A percentile compares a stretch with the other conserved stretches of the same genome.
Conservation (phyloP, 2,329 filamentous ascomycete genomes). For the Ceratocystis harringtonii region DNA sequence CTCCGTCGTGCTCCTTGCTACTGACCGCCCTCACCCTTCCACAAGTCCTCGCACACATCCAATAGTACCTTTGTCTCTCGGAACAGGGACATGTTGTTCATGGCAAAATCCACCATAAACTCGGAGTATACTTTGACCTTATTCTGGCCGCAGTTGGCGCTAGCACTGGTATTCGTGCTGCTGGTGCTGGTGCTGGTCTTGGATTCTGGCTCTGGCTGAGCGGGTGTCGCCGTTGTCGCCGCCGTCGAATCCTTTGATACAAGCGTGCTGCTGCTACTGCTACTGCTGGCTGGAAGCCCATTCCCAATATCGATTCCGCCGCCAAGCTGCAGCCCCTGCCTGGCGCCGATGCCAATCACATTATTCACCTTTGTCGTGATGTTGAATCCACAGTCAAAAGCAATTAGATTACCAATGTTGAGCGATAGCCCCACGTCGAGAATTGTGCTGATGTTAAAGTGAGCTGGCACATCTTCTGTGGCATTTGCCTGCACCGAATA, state of each 20-base stretch:
- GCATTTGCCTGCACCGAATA: slow-evolving; percentile 5
- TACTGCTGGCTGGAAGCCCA: neutral
- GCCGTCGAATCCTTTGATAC: neutral
- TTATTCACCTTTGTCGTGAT: slow-evolving; percentile 5
- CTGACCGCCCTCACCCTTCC: neutral
- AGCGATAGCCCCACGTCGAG: slow-evolving; percentile 7
- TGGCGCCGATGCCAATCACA: slow-evolving; percentile 2
- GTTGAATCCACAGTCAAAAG: slow-evolving; percentile 3
- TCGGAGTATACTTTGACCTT: slow-evolving; percentile 11
- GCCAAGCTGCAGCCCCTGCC: neutral
- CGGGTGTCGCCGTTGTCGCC: neutral
- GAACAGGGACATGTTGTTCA: slow-evolving; percentile 10
- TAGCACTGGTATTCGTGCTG: neutral
- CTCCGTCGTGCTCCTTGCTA: neutral
- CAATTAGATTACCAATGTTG: neutral
- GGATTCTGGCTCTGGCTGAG: neutral
- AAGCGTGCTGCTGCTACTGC: neutral
- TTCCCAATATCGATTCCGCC: neutral
- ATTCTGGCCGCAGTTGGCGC: neutral
- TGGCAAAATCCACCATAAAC: slow-evolving; percentile 7
- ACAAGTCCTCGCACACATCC: slow-evolving; percentile 8
- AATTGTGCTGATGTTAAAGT: slow-evolving; percentile 13
- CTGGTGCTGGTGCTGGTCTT: no score
- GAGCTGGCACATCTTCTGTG: slow-evolving; percentile 6
- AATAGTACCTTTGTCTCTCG: slow-evolving; percentile 2